Percentiles rank a stretch among this genome's conserved stretches.
Conservation (phyloP, 306 rosid genomes). For the Phaseolus lunatus region DNA sequence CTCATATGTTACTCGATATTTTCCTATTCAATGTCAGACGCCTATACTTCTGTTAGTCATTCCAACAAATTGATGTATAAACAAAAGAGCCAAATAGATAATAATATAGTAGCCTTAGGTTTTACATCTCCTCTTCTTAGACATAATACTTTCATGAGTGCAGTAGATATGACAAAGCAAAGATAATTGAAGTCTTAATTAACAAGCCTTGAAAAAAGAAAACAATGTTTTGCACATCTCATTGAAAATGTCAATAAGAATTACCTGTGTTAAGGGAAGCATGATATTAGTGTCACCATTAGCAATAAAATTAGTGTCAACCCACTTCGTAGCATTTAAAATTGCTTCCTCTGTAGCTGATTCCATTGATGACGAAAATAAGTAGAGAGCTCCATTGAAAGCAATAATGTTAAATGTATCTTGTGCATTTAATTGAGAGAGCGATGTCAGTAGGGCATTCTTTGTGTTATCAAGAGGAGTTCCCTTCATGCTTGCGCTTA, state of each 20-base stretch:
- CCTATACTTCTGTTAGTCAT: not conserved
- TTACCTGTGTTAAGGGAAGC: constrained; percentile 83
- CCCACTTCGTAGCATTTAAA: constrained; percentile 72
- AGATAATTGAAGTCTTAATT: constrained; percentile 1
- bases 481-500: constrained; percentile 91
- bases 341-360: constrained; percentile 65
- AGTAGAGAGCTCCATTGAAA: constrained; percentile 62
- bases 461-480: constrained; percentile 74
- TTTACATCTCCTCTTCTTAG: constrained; percentile 9
- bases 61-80: constrained; percentile 12
- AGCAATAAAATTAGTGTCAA: constrained; percentile 56
- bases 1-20: not conserved
- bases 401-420: constrained; percentile 87
- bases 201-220: constrained; percentile 35
- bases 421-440: constrained; percentile 62
- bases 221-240: constrained; percentile 24
- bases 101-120: not conserved
- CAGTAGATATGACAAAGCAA: constrained; percentile 31
- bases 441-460: constrained; percentile 73
- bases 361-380: constrained; percentile 78
- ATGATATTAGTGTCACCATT: constrained; percentile 81
- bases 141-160: constrained; percentile 19
- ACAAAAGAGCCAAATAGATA: constrained; percentile 20
- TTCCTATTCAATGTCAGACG: not conserved
- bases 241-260: constrained; percentile 30